These are phyloP conservation scores for Plasmopara halstedii DNA, from an alignment of 352 stramenopile species.

Conservation along the genomic window DNA sequence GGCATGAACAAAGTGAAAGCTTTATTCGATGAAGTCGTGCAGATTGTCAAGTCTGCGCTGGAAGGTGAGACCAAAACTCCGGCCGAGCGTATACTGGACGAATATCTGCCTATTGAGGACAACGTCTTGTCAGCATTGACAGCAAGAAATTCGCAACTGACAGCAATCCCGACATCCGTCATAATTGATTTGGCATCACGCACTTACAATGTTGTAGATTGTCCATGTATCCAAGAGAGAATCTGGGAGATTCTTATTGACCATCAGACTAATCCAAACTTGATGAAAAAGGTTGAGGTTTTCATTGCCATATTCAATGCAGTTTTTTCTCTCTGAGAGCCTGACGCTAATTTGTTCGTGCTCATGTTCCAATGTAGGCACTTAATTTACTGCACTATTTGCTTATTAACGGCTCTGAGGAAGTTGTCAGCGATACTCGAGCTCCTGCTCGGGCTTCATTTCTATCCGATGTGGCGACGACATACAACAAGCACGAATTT, in stretches of 20 bases:
- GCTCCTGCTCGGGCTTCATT: conserved; percentile 36
- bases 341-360: neutral
- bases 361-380: conserved; percentile 16
- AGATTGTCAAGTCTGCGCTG: conserved; percentile 52
- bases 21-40: conserved; percentile 51
- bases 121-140: conserved; percentile 34
- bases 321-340: too few relatives aligned
- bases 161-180: conserved; percentile 40
- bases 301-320: too few relatives aligned
- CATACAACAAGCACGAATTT: conserved; percentile 72
- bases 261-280: conserved; percentile 34
- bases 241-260: conserved; percentile 68
- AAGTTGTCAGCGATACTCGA: conserved; percentile 56
- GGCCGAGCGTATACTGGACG: conserved; percentile 53
- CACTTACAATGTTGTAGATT: conserved; percentile 69
- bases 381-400: conserved; percentile 56
- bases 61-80: conserved; percentile 48
- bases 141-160: conserved; percentile 23
- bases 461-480: conserved; percentile 30
- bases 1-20: conserved; percentile 50
- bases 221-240: conserved; percentile 57
- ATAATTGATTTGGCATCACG: conserved; percentile 57
- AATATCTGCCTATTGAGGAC: conserved; percentile 52
- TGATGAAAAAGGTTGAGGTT: conserved; percentile 73
- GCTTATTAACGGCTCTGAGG: conserved; percentile 60